A percentile compares a stretch with the other conserved stretches of the same genome.
phyloP scores from a whole-genome alignment of 1,284 basidiomycete species.

The Tetrapyrgos nigripes region DNA sequence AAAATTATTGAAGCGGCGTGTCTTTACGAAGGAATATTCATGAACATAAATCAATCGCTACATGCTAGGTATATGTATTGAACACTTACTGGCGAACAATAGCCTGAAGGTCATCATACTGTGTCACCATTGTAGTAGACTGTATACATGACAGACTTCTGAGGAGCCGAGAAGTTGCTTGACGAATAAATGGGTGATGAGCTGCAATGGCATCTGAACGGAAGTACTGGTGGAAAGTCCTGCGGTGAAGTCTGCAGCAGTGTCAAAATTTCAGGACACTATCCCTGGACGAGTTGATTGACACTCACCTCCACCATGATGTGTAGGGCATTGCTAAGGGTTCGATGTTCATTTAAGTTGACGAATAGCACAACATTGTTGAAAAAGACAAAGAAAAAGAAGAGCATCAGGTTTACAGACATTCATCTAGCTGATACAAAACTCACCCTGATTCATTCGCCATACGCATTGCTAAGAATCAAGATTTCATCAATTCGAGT shows the following conservation, averaged over 20 bases:
- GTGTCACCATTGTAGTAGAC: background rate
- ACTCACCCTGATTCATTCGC: conserved; percentile 34
- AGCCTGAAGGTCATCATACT: conserved; percentile 22
- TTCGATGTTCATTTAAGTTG: background rate
- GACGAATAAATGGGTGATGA: conserved; percentile 21
- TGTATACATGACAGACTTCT: conserved; percentile 12
- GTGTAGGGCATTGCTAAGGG: background rate
- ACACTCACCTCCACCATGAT: background rate
- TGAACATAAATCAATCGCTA: background rate
- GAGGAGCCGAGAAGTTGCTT: conserved; percentile 21
- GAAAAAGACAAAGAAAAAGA: conserved; percentile 35
- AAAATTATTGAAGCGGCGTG: conserved; percentile 30
- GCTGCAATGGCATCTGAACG: conserved; percentile 14
- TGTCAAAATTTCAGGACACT: too few species aligned
- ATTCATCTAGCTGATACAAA: background rate
- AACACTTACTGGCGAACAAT: conserved; percentile 34
- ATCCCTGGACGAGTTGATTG: background rate
- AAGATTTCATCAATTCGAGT: background rate
- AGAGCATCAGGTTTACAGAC: too few species aligned
- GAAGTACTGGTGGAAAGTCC: conserved; percentile 28
- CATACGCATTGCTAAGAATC: conserved; percentile 21
- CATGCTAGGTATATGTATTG: too few species aligned
- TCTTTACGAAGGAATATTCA: conserved; percentile 14
- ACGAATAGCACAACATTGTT: background rate
- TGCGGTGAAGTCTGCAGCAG: conserved; percentile 24